Evolutionary conservation across 2,329 filamentous ascomycete species (phyloP), one percentile per base, ranked within the genome.

Genomic region (Aspergillus clavatus): DNA sequence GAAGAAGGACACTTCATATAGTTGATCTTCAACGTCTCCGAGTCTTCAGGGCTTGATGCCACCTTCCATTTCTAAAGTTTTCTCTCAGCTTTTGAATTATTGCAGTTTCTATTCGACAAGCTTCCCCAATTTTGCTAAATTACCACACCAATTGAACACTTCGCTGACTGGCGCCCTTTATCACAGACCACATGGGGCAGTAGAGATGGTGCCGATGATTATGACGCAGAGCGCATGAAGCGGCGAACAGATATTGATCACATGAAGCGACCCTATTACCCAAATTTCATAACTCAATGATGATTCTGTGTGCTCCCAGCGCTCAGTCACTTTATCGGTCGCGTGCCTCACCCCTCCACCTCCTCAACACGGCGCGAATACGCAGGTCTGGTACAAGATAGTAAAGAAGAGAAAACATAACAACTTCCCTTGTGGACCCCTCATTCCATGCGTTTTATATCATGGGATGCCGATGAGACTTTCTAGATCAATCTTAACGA

Each of bases 131-230:
- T n/a, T n/a, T n/a, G n/a, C n/a, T n/a, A n/a, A n/a, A n/a, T n/a
- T n/a, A n/a, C n/a, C n/a, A n/a, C n/a, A n/a, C n/a, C n/a, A n/a
- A n/a, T n/a, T 24, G 23, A 24, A 24, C 23, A 24, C 8, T 5
- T 24, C 8, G 8, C 23, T 24, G 23, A 24, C 23, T 24, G 23
- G 38, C 11, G n/a, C 2, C 12, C 36, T 18, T 26, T 39, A 26
- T 40, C 41, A 47, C 63, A 96, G 90, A 96, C 90, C 36, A 91
- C 89, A 42, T 96, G 90, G 90, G 90, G 90, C 62, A 95, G 89
- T 71, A 85, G 90, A 69, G 87, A 89, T 59, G 90, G 93, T 59
- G 90, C 89, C 62, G 90, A 96, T 69, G 79, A 85, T 56, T 86
- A 94, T 68, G 86, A 94, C 68, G 79, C 78, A 52, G 77, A 82